These are phyloP conservation scores for Vigna unguiculata DNA, from an alignment of 306 rosid species.

Conservation along the genomic window DNA sequence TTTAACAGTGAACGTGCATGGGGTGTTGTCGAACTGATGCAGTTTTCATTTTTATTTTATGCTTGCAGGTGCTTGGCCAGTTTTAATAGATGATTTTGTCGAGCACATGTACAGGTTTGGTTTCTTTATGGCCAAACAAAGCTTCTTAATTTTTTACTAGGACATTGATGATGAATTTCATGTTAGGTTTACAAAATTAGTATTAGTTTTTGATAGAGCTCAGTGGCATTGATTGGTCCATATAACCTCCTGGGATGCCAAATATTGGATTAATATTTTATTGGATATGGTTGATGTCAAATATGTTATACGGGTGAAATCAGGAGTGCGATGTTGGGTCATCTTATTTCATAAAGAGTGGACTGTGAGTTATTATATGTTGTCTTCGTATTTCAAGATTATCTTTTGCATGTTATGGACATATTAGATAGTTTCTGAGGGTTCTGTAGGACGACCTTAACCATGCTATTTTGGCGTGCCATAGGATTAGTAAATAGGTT, in stretches of 20 bases:
- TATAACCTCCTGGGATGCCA: conserved; percentile 18
- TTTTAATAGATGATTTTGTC: conserved; percentile 92
- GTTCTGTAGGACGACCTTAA: conserved; percentile 4
- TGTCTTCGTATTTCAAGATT: conserved; percentile 30
- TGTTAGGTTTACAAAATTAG: conserved; percentile 25
- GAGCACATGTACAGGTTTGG: conserved; percentile 96
- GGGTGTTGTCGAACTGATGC: conserved; percentile 32
- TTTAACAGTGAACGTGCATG: conserved; percentile 12
- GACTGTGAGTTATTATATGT: not conserved
- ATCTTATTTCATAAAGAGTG: conserved; percentile 21
- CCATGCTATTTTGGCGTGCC: conserved; percentile 2
- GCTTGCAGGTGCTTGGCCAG: conserved; percentile 98
- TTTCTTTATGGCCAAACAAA: conserved; percentile 40
- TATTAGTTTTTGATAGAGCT: conserved; percentile 4
- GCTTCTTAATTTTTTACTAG: conserved; percentile 13
- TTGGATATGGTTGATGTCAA: conserved; percentile 27
- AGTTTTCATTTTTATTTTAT: not conserved
- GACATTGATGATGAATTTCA: conserved; percentile 28
- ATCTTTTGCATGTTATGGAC: conserved; percentile 20
- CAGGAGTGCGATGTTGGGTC: conserved; percentile 20
- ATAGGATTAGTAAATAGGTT: not conserved
- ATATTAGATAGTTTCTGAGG: not conserved
- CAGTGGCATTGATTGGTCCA: conserved; percentile 30
- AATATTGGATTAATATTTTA: conserved; percentile 19
- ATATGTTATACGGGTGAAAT: not conserved